phyloP scores from a whole-genome alignment of 352 stramenopile genomes.

The Pythium aphanidermatum region DNA sequence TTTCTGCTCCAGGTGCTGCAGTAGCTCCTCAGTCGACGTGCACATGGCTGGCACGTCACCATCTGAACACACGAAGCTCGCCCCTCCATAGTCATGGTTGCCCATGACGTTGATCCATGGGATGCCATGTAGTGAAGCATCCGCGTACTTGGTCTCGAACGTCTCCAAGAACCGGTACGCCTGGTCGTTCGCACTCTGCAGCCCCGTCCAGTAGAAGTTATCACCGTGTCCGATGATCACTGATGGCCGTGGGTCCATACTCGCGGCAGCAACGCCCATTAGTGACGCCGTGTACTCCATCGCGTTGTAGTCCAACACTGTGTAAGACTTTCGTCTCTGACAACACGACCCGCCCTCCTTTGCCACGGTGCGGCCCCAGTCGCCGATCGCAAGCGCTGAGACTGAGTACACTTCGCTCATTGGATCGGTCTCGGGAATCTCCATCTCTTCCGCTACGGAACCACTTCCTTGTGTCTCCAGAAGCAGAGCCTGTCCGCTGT shows the following conservation, averaged over 20 bases:
- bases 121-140: slow-evolving; percentile 41
- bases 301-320: slow-evolving; percentile 26
- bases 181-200: slow-evolving; percentile 43
- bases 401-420: slow-evolving; percentile 25
- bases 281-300: slow-evolving; percentile 39
- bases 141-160: slow-evolving; percentile 74
- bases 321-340: slow-evolving; percentile 20
- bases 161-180: slow-evolving; percentile 67
- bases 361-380: slow-evolving; percentile 31
- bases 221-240: slow-evolving; percentile 38
- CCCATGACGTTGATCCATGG: slow-evolving; percentile 81
- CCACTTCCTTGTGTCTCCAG: too few relatives aligned
- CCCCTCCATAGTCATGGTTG: slow-evolving; percentile 82
- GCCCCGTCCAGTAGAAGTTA: slow-evolving; percentile 60
- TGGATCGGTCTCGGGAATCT: slow-evolving; percentile 20
- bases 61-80: slow-evolving; percentile 59
- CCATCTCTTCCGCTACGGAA: slow-evolving; percentile 6
- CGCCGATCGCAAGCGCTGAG: slow-evolving; percentile 31
- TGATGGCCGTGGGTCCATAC: slow-evolving; percentile 16
- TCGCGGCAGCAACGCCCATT: slow-evolving; percentile 23
- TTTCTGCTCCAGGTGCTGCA: slow-evolving; percentile 46
- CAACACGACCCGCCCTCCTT: slow-evolving; percentile 35
- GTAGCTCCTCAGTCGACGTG: slow-evolving; percentile 33
- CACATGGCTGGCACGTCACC: slow-evolving; percentile 39
- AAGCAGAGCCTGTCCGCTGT: too few relatives aligned